Conservation (phyloP, 371 early-diverging fungal genomes). For the Mucor velutinosus region DNA sequence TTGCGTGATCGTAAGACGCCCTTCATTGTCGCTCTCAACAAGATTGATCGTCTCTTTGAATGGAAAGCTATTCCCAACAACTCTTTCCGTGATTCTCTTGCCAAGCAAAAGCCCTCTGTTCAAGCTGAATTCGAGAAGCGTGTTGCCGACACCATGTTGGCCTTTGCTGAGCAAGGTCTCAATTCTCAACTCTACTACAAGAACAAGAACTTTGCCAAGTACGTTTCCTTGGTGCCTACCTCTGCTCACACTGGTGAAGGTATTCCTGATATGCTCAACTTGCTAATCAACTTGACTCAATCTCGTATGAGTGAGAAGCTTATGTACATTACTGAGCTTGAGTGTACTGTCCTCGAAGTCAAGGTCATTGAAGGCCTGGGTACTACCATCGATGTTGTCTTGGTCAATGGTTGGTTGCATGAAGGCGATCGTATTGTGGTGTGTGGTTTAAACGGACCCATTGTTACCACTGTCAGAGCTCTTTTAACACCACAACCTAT, state of each 20-base stretch:
- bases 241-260: slow-evolving; percentile 99
- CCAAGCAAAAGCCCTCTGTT: slow-evolving; percentile 78
- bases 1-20: slow-evolving; percentile 97
- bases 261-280: slow-evolving; percentile 96
- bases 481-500: slow-evolving; percentile 99
- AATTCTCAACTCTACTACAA: slow-evolving; percentile 96
- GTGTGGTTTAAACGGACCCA: slow-evolving; percentile 98
- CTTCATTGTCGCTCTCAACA: slow-evolving; percentile 99
- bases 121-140: slow-evolving; percentile 91
- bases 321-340: slow-evolving; percentile 95
- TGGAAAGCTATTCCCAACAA: slow-evolving; percentile 92
- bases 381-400: slow-evolving; percentile 98
- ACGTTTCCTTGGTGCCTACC: slow-evolving; percentile 99
- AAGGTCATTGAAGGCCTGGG: slow-evolving; percentile 99
- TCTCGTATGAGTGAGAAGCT: slow-evolving; percentile 93
- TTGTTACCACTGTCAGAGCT: slow-evolving; percentile 94
- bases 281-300: slow-evolving; percentile 95
- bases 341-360: slow-evolving; percentile 99
- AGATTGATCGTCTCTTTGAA: slow-evolving; percentile 98
- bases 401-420: slow-evolving; percentile 96
- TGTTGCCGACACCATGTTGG: slow-evolving; percentile 78
- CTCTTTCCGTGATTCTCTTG: slow-evolving; percentile 81
- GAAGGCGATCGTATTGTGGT: slow-evolving; percentile 98
- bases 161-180: slow-evolving; percentile 98
- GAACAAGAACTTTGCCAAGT: slow-evolving; percentile 94